Conservation (phyloP, 441 rosid genomes). For the Lepidium campestre region DNA sequence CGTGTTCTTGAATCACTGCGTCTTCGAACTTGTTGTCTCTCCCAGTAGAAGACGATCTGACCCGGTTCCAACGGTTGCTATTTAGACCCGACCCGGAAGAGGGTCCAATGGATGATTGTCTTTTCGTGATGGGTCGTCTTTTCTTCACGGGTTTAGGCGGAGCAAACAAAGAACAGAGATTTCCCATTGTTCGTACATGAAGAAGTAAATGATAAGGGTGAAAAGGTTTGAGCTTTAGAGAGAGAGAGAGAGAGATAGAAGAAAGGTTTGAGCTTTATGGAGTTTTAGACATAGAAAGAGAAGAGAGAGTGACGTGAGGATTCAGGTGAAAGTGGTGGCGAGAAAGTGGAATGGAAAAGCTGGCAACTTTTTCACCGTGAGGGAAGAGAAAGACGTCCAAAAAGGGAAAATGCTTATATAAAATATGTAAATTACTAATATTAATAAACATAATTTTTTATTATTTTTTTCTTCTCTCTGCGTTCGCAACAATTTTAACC, state of each 20-base stretch:
- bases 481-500: too few relatives aligned
- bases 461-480: too few relatives aligned
- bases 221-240: not conserved
- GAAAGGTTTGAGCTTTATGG: slow-evolving; percentile 9
- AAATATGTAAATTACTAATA: not conserved
- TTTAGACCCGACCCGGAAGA: slow-evolving; percentile 26
- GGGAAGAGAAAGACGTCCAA: not conserved
- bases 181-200: slow-evolving; percentile 47
- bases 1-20: slow-evolving; percentile 60
- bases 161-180: slow-evolving; percentile 69
- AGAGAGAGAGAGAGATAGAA: not conserved
- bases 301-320: slow-evolving; percentile 3
- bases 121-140: slow-evolving; percentile 36
- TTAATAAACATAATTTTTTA: too few relatives aligned
- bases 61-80: slow-evolving; percentile 59
- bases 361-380: slow-evolving; percentile 24
- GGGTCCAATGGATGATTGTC: slow-evolving; percentile 25
- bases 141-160: slow-evolving; percentile 48
- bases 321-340: slow-evolving; percentile 31
- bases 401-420: slow-evolving; percentile 9
- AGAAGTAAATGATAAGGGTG: not conserved
- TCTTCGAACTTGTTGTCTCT: slow-evolving; percentile 56
- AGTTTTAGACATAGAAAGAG: not conserved
- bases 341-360: slow-evolving; percentile 17
- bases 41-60: slow-evolving; percentile 62